Evolutionary conservation across 345 rosid genomes (phyloP).

Genomic region (Aquilaria yunnanensis): DNA sequence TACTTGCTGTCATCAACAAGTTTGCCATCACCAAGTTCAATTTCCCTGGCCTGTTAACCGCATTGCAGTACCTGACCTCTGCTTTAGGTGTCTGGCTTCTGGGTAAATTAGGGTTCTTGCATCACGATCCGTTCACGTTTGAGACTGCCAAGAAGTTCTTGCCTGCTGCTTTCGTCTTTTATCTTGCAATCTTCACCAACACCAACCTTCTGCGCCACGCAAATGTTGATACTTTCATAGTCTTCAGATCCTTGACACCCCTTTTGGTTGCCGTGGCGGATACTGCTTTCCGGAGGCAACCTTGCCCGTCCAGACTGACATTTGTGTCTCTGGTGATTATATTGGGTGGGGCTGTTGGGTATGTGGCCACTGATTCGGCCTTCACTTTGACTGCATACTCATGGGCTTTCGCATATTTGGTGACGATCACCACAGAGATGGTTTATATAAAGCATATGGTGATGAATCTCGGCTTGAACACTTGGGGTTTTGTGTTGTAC

Average conservation of each 20-base stretch:
- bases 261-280: slow-evolving; percentile 93
- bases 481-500: slow-evolving; percentile 93
- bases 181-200: slow-evolving; percentile 92
- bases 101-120: slow-evolving; percentile 72
- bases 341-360: slow-evolving; percentile 88
- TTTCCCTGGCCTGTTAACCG: slow-evolving; percentile 88
- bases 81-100: slow-evolving; percentile 76
- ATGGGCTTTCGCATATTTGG: slow-evolving; percentile 89
- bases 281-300: slow-evolving; percentile 73
- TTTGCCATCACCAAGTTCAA: slow-evolving; percentile 84
- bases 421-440: slow-evolving; percentile 93
- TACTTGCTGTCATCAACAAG: slow-evolving; percentile 96
- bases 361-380: slow-evolving; percentile 86
- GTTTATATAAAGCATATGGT: slow-evolving; percentile 98
- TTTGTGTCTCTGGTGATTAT: slow-evolving; percentile 56
- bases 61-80: slow-evolving; percentile 80
- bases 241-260: slow-evolving; percentile 90
- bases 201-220: slow-evolving; percentile 96
- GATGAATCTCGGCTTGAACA: slow-evolving; percentile 84
- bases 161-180: slow-evolving; percentile 90
- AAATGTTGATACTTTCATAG: slow-evolving; percentile 92
- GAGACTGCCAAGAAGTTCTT: slow-evolving; percentile 93
- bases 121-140: slow-evolving; percentile 69
- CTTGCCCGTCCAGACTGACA: slow-evolving; percentile 75
- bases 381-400: slow-evolving; percentile 85